These are phyloP conservation scores for Solanum dulcamara DNA, from an alignment of 257 asterid species.

Conservation along the genomic window DNA sequence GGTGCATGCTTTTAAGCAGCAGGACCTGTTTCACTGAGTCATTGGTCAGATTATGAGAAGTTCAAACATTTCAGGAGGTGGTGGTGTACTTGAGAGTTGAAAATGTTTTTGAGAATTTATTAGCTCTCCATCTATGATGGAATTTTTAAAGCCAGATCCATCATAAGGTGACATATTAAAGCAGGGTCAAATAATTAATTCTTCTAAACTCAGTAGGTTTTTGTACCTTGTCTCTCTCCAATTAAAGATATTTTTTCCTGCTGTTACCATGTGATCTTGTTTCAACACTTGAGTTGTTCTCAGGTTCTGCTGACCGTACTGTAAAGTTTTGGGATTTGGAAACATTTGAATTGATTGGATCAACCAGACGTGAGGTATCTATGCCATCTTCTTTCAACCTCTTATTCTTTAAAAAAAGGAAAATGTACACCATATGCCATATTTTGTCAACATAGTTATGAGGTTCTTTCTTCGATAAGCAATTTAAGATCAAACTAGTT, in stretches of 20 bases:
- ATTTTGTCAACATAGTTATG: neutral
- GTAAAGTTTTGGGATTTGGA: slow-evolving; percentile 99
- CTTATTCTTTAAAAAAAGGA: neutral
- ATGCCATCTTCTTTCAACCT: slow-evolving; percentile 2
- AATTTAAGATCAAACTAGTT: neutral
- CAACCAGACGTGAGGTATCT: slow-evolving; percentile 81
- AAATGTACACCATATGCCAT: neutral
- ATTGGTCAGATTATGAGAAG: neutral
- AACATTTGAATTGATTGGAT: slow-evolving; percentile 98
- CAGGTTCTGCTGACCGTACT: slow-evolving; percentile 98
- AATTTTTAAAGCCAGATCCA: neutral
- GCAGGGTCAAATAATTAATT: neutral
- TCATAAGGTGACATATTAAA: neutral
- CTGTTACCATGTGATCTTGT: neutral
- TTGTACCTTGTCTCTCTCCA: neutral
- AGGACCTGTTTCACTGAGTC: neutral
- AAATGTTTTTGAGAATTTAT: neutral
- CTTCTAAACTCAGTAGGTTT: neutral
- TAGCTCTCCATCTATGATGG: neutral
- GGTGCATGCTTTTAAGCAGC: neutral
- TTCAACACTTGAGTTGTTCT: slow-evolving; percentile 3
- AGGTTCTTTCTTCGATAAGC: neutral
- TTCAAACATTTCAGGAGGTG: neutral
- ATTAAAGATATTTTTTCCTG: neutral
- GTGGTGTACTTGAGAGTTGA: neutral